These are phyloP conservation scores for Microcyclosporella mali DNA, from an alignment of 2,329 filamentous ascomycete genomes.

Conservation along the genomic window DNA sequence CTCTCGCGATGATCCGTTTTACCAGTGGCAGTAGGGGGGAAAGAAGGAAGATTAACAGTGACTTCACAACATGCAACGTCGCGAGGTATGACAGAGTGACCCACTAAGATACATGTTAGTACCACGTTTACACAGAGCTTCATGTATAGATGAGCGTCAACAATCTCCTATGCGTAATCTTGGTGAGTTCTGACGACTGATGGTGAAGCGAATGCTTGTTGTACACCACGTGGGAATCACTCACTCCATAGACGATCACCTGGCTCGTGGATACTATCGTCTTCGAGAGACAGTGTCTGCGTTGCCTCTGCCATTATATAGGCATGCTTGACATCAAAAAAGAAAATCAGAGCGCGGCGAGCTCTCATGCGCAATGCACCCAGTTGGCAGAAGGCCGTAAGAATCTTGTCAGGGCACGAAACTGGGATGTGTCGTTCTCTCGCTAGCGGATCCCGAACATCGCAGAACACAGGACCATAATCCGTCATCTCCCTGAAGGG, in stretches of 20 bases:
- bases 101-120: no score
- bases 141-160: no score
- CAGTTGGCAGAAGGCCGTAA: constrained; percentile 49
- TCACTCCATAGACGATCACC: constrained; percentile 28
- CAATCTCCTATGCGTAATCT: no score
- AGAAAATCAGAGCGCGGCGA: constrained; percentile 47
- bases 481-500: constrained; percentile 24
- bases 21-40: no score
- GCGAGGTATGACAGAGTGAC: no score
- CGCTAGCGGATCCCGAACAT: constrained; percentile 20
- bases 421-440: constrained; percentile 21
- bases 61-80: no score
- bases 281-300: constrained; percentile 38
- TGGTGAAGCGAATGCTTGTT: no score
- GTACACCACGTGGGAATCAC: constrained; percentile 23
- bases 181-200: no score
- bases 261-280: constrained; percentile 18
- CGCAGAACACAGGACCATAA: constrained; percentile 21
- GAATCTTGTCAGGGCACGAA: constrained; percentile 31
- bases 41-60: no score
- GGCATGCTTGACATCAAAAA: constrained; percentile 46
- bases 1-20: no score
- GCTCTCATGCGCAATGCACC: constrained; percentile 45
- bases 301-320: constrained; percentile 52
- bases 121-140: no score